Conservation (phyloP, 1,284 basidiomycete species). For the Ustilago vetiveriae region DNA sequence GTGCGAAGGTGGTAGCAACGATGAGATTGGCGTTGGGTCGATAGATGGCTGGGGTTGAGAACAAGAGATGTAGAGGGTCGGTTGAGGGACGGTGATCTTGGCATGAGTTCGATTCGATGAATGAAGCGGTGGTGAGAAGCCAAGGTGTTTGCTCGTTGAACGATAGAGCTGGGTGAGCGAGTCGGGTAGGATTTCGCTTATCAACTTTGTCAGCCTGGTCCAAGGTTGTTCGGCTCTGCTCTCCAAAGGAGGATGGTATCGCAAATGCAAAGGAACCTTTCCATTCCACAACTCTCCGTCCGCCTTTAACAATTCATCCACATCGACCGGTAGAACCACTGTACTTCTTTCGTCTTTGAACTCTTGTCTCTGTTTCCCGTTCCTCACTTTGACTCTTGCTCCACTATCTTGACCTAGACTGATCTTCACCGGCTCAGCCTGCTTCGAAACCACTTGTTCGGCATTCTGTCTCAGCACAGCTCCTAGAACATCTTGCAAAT, state of each 20-base stretch:
- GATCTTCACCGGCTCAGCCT: not conserved
- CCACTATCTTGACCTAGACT: not conserved
- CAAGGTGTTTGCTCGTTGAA: not conserved
- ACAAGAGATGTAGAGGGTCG: slow-evolving; percentile 17
- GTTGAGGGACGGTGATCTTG: not conserved
- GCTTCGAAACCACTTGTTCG: not conserved
- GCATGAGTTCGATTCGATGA: not conserved
- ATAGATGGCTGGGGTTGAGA: not conserved
- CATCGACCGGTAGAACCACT: not conserved
- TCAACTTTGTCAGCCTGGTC: too few species aligned
- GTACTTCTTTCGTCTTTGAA: not conserved
- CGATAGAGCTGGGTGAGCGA: not conserved
- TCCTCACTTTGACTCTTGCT: not conserved
- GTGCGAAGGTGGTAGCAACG: slow-evolving; percentile 17
- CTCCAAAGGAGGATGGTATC: slow-evolving; percentile 10
- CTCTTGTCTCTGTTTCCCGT: not conserved
- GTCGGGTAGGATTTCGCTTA: slow-evolving; percentile 4
- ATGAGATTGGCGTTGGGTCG: too few species aligned
- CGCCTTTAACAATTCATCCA: slow-evolving; percentile 1
- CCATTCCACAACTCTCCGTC: slow-evolving; percentile 1
- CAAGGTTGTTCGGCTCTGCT: not conserved
- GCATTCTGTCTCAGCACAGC: slow-evolving; percentile 1
- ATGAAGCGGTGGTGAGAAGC: not conserved
- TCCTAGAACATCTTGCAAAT: slow-evolving; percentile 4
- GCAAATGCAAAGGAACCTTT: slow-evolving; percentile 17